Conservation (phyloP, 1,139 yeast species). For the Yamadazyma kanchanaburiensis region DNA sequence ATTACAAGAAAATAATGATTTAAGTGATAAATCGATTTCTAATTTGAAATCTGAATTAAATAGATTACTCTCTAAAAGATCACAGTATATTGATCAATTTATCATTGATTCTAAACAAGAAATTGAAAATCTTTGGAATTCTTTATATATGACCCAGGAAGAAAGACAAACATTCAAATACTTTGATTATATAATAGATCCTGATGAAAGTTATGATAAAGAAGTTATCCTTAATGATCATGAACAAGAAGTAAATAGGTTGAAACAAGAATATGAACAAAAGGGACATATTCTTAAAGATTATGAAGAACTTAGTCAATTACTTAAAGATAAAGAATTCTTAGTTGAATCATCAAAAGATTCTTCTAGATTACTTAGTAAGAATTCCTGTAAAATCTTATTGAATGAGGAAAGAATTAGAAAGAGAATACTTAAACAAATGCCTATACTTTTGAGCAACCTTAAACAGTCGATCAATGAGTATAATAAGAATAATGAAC, state of each 20-base stretch:
- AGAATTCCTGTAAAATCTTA: conserved; percentile 76
- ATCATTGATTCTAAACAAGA: conserved; percentile 58
- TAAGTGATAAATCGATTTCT: conserved; percentile 35
- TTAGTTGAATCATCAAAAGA: conserved; percentile 73
- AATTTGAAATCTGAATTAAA: conserved; percentile 53
- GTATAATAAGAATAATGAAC: conserved; percentile 37
- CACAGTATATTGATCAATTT: conserved; percentile 63
- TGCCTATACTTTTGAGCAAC: conserved; percentile 60
- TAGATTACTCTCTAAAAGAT: conserved; percentile 57
- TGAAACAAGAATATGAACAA: conserved; percentile 49
- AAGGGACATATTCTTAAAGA: conserved; percentile 54
- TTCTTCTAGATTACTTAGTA: conserved; percentile 71
- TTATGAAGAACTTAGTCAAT: conserved; percentile 51
- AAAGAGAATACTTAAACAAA: conserved; percentile 57
- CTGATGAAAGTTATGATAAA: conserved; percentile 43
- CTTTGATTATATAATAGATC: conserved; percentile 22
- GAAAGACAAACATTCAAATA: conserved; percentile 38
- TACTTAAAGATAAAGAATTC: conserved; percentile 59
- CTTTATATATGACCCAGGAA: conserved; percentile 52
- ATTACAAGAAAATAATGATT: conserved; percentile 28
- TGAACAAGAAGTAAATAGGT: conserved; percentile 54
- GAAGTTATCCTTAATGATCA: conserved; percentile 56
- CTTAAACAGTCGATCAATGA: conserved; percentile 45
- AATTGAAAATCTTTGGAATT: conserved; percentile 61
- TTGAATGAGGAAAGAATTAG: conserved; percentile 78